A percentile compares a stretch with the other conserved stretches of the same genome.
Conservation (phyloP, 2,329 filamentous ascomycete species). For the Graphilbum sp. region DNA sequence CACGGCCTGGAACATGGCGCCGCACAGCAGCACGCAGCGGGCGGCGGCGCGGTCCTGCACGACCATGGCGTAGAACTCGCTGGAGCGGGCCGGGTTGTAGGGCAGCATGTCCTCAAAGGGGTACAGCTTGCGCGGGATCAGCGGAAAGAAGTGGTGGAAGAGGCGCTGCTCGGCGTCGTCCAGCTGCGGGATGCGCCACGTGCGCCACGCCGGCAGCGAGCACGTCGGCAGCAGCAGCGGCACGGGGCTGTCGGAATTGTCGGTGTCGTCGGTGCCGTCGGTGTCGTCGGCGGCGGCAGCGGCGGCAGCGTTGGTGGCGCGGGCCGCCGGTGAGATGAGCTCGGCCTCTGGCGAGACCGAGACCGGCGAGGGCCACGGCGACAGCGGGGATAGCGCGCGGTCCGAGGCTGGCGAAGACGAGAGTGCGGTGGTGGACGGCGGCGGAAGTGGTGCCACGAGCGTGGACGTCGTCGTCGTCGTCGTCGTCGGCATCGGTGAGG, state of each 20-base stretch:
- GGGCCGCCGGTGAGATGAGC: not conserved
- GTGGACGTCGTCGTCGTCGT: not conserved
- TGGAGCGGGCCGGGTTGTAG: slow-evolving; percentile 14
- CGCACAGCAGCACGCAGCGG: slow-evolving; percentile 16
- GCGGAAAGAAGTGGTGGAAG: slow-evolving; percentile 14
- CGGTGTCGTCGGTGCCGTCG: not conserved
- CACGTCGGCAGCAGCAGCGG: too few relatives aligned
- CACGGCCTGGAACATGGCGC: slow-evolving; percentile 13
- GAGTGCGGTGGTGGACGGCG: too few relatives aligned
- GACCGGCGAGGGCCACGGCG: not conserved
- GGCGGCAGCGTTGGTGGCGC: too few relatives aligned
- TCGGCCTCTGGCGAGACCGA: slow-evolving; percentile 1
- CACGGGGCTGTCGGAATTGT: too few relatives aligned
- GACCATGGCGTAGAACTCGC: slow-evolving; percentile 13
- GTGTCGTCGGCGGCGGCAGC: not conserved
- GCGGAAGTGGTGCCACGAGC: not conserved
- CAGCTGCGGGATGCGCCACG: slow-evolving; percentile 8
- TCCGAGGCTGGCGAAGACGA: too few relatives aligned
- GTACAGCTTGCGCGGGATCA: slow-evolving; percentile 16
- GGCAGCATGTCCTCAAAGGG: slow-evolving; percentile 16
- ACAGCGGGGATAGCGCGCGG: not conserved
- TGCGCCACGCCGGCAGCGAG: slow-evolving; percentile 7
- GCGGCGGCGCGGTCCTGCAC: slow-evolving; percentile 13
- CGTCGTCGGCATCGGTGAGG: too few relatives aligned
- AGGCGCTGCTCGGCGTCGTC: slow-evolving; percentile 13